Conservation (phyloP, 2,329 filamentous ascomycete genomes). For the Grosmannia huntii region DNA sequence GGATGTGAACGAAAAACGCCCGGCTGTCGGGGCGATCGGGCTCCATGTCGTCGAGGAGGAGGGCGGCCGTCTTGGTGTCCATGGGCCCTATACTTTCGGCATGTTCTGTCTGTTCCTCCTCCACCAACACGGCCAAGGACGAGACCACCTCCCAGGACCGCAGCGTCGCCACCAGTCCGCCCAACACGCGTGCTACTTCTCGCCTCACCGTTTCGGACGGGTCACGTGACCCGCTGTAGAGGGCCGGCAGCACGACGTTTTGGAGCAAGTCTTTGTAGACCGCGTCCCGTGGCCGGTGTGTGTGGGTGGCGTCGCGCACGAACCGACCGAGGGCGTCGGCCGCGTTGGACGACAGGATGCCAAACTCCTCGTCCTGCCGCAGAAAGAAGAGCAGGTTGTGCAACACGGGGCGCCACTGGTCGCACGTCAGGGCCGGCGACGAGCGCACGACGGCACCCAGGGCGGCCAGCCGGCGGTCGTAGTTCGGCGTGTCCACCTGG, state of each 20-base stretch:
- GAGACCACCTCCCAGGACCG: conserved; percentile 56
- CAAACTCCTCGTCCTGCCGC: conserved; percentile 75
- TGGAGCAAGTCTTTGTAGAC: conserved; percentile 46
- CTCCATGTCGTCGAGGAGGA: conserved; percentile 3
- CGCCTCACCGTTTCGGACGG: conserved; percentile 71
- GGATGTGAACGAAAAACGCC: conserved; percentile 84
- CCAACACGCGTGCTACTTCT: conserved; percentile 71
- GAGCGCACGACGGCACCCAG: conserved; percentile 57
- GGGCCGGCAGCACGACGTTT: conserved; percentile 55
- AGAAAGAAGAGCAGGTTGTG: conserved; percentile 86
- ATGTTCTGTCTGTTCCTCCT: conserved; percentile 24
- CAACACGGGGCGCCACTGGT: conserved; percentile 77
- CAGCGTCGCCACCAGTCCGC: conserved; percentile 61
- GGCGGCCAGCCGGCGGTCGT: conserved; percentile 65
- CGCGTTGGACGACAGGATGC: conserved; percentile 67
- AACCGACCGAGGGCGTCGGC: conserved; percentile 71
- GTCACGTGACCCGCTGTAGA: conserved; percentile 66
- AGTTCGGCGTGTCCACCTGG: conserved; percentile 76
- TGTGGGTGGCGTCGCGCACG: conserved; percentile 44
- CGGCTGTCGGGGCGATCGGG: conserved; percentile 31
- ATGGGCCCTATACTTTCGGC: too few relatives aligned
- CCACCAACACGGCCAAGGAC: conserved; percentile 61
- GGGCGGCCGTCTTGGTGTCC: background rate
- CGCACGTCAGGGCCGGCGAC: conserved; percentile 37
- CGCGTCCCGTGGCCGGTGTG: conserved; percentile 10